Conservation (phyloP, 2,329 filamentous ascomycete genomes). For the Fusarium illudens region DNA sequence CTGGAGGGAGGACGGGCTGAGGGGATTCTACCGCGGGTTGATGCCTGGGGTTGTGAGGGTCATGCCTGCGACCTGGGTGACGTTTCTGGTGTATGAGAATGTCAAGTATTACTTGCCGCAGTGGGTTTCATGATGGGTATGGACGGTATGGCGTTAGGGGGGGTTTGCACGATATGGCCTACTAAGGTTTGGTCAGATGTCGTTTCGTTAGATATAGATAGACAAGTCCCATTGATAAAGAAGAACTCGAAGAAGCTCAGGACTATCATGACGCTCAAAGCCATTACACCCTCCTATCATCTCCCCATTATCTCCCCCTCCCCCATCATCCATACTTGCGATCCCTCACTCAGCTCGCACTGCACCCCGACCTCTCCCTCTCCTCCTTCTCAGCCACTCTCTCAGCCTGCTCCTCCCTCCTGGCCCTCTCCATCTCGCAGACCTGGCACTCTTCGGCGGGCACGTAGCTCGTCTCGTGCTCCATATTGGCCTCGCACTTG, state of each 20-base stretch:
- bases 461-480: conserved; percentile 19
- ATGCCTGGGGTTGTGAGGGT: conserved; percentile 90
- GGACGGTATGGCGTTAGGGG: conserved; percentile 1
- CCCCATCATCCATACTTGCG: not conserved
- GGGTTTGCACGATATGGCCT: not conserved
- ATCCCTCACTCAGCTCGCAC: not conserved
- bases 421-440: conserved; percentile 20
- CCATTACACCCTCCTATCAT: not conserved
- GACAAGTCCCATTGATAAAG: not conserved
- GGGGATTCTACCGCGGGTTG: conserved; percentile 91
- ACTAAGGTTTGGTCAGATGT: not conserved
- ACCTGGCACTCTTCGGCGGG: conserved; percentile 17
- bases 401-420: conserved; percentile 1
- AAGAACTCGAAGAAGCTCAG: not conserved
- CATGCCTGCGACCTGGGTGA: conserved; percentile 93
- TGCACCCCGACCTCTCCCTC: not conserved
- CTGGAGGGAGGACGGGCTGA: conserved; percentile 79
- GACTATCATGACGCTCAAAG: not conserved
- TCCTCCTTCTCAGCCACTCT: not conserved
- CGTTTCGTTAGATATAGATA: conserved; percentile 7
- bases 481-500: conserved; percentile 1
- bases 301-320: no score
- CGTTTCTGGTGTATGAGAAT: conserved; percentile 97
- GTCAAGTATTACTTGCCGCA: conserved; percentile 74
- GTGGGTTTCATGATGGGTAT: conserved; percentile 43